phyloP scores from a whole-genome alignment of 2,329 filamentous ascomycete genomes.

The Pseudocercospora macadamiae region DNA sequence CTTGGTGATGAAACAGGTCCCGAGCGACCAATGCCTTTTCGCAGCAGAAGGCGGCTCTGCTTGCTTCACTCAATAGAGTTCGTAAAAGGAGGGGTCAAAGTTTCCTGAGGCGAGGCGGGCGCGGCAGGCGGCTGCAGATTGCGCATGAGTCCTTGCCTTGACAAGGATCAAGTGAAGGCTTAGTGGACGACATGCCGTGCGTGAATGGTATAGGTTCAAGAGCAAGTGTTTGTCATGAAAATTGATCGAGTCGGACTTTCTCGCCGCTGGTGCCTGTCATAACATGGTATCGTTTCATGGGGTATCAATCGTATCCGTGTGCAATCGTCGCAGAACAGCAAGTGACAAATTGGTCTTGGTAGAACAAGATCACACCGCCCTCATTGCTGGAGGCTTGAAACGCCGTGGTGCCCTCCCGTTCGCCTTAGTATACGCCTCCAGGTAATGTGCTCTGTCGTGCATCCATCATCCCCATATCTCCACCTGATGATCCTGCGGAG shows the following conservation, averaged over 20 bases:
- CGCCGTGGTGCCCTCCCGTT: not conserved
- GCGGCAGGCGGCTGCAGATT: not conserved
- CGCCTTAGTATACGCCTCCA: not conserved
- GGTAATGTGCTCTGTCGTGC: not conserved
- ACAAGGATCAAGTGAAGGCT: not conserved
- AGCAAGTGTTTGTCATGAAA: not conserved
- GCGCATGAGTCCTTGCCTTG: not conserved
- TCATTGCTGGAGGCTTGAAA: not conserved
- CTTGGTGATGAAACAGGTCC: too few species aligned
- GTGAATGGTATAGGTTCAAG: not conserved
- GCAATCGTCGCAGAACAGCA: not conserved
- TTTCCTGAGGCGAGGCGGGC: not conserved
- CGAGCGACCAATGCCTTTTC: not conserved
- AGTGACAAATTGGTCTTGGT: not conserved
- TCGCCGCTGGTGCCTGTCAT: not conserved
- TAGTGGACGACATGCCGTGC: not conserved
- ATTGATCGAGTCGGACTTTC: not conserved
- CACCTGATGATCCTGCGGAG: constrained; percentile 17
- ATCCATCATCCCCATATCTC: not conserved
- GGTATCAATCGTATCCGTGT: not conserved
- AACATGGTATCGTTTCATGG: not conserved
- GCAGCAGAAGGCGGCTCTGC: not conserved
- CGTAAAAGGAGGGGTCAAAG: not conserved
- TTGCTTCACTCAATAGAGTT: not conserved
- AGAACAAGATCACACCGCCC: not conserved